These are phyloP conservation scores for Phytophthora sansomeana DNA, from an alignment of 352 stramenopile genomes.

Conservation along the genomic window DNA sequence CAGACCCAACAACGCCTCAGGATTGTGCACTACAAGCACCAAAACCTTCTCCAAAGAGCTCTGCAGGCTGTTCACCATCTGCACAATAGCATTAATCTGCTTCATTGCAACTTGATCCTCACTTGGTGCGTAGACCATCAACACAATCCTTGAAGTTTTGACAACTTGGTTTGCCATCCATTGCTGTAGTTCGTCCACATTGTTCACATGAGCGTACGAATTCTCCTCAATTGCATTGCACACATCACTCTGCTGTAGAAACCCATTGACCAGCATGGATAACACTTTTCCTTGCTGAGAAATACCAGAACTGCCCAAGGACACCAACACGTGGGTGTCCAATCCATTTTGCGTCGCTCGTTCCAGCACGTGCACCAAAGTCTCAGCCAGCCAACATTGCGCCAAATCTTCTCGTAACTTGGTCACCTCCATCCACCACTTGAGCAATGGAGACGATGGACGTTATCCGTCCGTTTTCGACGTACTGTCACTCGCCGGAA, in stretches of 20 bases:
- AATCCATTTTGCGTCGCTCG: slow-evolving; percentile 15
- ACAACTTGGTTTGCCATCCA: neutral
- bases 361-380: slow-evolving; percentile 46
- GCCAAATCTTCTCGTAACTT: slow-evolving; percentile 39
- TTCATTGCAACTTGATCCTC: slow-evolving; percentile 9
- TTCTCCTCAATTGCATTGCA: neutral
- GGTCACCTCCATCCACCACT: slow-evolving; percentile 30
- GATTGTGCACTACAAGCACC: slow-evolving; percentile 34
- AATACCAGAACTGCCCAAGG: slow-evolving; percentile 23
- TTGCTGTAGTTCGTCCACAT: slow-evolving; percentile 14
- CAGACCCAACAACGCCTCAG: slow-evolving; percentile 20
- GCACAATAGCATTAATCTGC: slow-evolving; percentile 11
- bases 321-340: slow-evolving; percentile 26
- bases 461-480: slow-evolving; percentile 23
- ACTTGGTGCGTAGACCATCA: slow-evolving; percentile 34
- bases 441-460: slow-evolving; percentile 2
- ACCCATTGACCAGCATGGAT: slow-evolving; percentile 18
- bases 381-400: slow-evolving; percentile 52
- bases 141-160: slow-evolving; percentile 7
- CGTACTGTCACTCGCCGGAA: slow-evolving; percentile 36
- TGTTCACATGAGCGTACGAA: slow-evolving; percentile 17
- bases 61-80: neutral
- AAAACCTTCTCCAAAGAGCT: neutral
- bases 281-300: slow-evolving; percentile 21
- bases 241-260: slow-evolving; percentile 20